phyloP scores from a whole-genome alignment of 441 rosid species.

The Eutrema salsugineum region DNA sequence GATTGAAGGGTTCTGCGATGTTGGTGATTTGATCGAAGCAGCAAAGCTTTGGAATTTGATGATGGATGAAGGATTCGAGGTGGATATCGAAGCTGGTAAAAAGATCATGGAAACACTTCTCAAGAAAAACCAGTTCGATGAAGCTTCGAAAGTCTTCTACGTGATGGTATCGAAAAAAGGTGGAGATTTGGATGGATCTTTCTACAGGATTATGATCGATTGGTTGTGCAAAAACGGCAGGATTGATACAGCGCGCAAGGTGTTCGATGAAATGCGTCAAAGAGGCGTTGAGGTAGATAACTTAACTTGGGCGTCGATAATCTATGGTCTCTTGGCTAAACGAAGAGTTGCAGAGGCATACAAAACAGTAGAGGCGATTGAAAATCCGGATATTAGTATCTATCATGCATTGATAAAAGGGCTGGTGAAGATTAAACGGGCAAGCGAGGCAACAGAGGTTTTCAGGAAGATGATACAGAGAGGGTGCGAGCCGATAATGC shows the following conservation, averaged over 20 bases:
- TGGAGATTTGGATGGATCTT: slow-evolving; percentile 54
- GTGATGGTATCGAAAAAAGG: slow-evolving; percentile 44
- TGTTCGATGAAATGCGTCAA: slow-evolving; percentile 70
- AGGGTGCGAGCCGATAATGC: slow-evolving; percentile 90
- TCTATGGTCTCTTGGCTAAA: slow-evolving; percentile 56
- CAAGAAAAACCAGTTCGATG: slow-evolving; percentile 54
- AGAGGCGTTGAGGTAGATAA: slow-evolving; percentile 59
- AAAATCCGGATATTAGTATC: slow-evolving; percentile 55
- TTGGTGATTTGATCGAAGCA: slow-evolving; percentile 69
- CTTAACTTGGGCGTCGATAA: slow-evolving; percentile 38
- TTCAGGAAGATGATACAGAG: slow-evolving; percentile 75
- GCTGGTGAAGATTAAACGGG: slow-evolving; percentile 53
- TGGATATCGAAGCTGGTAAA: slow-evolving; percentile 48
- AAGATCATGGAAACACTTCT: slow-evolving; percentile 63
- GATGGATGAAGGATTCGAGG: slow-evolving; percentile 65
- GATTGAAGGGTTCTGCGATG: slow-evolving; percentile 60
- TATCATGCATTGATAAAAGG: slow-evolving; percentile 82
- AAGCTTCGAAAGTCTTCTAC: slow-evolving; percentile 65
- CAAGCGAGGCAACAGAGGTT: slow-evolving; percentile 68
- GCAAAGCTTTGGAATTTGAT: slow-evolving; percentile 75
- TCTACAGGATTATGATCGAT: slow-evolving; percentile 59
- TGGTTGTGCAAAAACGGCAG: slow-evolving; percentile 76
- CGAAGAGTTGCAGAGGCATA: slow-evolving; percentile 61
- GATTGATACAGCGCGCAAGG: slow-evolving; percentile 35
- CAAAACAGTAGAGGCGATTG: slow-evolving; percentile 31